Conservation (phyloP, 139 green algal genomes). For the Astrephomene gubernaculifera region DNA sequence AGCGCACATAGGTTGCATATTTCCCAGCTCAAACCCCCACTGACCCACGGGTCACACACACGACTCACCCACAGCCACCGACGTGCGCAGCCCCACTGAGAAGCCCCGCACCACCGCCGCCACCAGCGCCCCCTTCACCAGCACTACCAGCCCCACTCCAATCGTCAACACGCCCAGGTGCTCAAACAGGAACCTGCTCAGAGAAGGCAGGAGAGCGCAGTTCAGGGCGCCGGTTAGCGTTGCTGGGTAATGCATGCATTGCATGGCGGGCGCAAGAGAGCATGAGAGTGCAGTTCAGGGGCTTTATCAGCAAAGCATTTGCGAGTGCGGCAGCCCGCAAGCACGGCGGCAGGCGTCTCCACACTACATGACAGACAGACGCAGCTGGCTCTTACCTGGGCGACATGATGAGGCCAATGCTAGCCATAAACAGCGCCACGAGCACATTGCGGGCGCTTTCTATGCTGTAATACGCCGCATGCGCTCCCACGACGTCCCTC, state of each 20-base stretch:
- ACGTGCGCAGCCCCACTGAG: slow-evolving; percentile 50
- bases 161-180: slow-evolving; percentile 84
- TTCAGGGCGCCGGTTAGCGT: too few relatives aligned
- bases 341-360: too few relatives aligned
- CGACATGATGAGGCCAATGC: slow-evolving; percentile 94
- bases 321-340: too few relatives aligned
- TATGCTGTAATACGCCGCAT: slow-evolving; percentile 57
- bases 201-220: too few relatives aligned
- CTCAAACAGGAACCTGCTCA: slow-evolving; percentile 81
- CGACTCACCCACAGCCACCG: slow-evolving; percentile 77
- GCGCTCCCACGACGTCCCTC: slow-evolving; percentile 7
- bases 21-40: too few relatives aligned
- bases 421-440: slow-evolving; percentile 92
- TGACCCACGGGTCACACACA: too few relatives aligned
- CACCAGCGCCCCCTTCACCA: slow-evolving; percentile 87
- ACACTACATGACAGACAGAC: too few relatives aligned
- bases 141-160: slow-evolving; percentile 76
- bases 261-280: too few relatives aligned
- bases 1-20: too few relatives aligned
- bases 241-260: too few relatives aligned
- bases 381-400: slow-evolving; percentile 38
- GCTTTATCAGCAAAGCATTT: too few relatives aligned
- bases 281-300: too few relatives aligned
- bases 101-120: slow-evolving; percentile 79
- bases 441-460: slow-evolving; percentile 82